Percentiles rank a stretch among this genome's conserved stretches.
Evolutionary conservation across 441 rosid genomes (phyloP).

Genomic region (Cnidoscolus chayamansa): DNA sequence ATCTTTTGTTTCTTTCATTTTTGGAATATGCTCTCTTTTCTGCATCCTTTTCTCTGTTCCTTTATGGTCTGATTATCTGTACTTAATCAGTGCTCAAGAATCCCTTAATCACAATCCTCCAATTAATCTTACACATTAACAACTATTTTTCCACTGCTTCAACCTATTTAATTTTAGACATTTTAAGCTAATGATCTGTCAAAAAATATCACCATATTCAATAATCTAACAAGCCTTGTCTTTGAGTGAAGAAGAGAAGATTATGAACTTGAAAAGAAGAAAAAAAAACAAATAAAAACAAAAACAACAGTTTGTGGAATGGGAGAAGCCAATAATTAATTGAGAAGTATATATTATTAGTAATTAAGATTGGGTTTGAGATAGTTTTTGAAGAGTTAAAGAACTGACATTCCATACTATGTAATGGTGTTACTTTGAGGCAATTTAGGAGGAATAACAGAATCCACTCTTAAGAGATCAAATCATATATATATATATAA

Average conservation of each 20-base stretch:
- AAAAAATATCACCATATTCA: not conserved
- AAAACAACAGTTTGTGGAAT: too few relatives aligned
- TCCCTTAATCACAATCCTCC: constrained; percentile 22
- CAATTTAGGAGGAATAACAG: not conserved
- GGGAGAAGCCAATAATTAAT: too few relatives aligned
- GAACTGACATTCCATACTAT: too few relatives aligned
- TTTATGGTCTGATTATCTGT: constrained; percentile 32
- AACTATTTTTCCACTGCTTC: constrained; percentile 9
- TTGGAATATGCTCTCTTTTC: constrained; percentile 34
- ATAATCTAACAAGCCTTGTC: too few relatives aligned
- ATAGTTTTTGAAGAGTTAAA: too few relatives aligned
- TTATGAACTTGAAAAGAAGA: too few relatives aligned
- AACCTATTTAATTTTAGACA: not conserved
- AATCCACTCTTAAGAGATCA: not conserved
- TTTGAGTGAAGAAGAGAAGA: too few relatives aligned
- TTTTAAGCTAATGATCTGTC: constrained; percentile 15
- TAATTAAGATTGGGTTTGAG: too few relatives aligned
- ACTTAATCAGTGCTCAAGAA: constrained; percentile 22
- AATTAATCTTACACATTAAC: constrained; percentile 13
- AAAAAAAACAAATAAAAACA: too few relatives aligned
- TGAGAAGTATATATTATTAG: too few relatives aligned
- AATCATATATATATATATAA: not conserved
- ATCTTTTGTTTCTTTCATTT: constrained; percentile 46
- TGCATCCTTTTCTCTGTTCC: not conserved
- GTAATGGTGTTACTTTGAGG: too few relatives aligned